phyloP scores from a whole-genome alignment of 129 eudicot species.

The Mikania micrantha region DNA sequence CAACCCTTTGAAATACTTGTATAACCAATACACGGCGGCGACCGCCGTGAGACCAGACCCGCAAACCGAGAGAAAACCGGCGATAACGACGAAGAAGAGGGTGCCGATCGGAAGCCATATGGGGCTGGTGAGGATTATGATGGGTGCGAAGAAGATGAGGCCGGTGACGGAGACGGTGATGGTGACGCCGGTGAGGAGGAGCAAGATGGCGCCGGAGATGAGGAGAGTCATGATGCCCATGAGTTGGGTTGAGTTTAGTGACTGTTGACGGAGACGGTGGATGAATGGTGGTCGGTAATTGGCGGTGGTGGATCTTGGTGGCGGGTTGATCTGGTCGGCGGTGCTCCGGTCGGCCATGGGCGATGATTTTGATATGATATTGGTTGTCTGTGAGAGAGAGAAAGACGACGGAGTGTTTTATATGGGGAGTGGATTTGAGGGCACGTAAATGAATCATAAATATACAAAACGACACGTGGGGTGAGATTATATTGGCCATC shows the following conservation, averaged over 20 bases:
- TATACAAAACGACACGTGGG: conserved; percentile 60
- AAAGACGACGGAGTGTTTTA: background rate
- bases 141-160: conserved; percentile 43
- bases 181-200: conserved; percentile 57
- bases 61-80: conserved; percentile 44
- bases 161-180: conserved; percentile 40
- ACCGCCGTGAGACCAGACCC: conserved; percentile 36
- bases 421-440: background rate
- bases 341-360: conserved; percentile 44
- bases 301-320: conserved; percentile 25
- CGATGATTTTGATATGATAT: background rate
- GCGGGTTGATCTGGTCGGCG: conserved; percentile 23
- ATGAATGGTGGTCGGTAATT: background rate
- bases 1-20: conserved; percentile 49
- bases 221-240: conserved; percentile 42
- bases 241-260: conserved; percentile 53
- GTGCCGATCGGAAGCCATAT: conserved; percentile 63
- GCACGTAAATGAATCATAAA: conserved; percentile 17
- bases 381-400: background rate
- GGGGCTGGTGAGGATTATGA: conserved; percentile 51
- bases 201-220: conserved; percentile 45
- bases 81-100: conserved; percentile 31
- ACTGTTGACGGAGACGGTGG: conserved; percentile 38
- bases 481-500: background rate
- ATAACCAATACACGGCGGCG: conserved; percentile 44